phyloP scores from a whole-genome alignment of 2,329 filamentous ascomycete genomes.

The Nigrospora sphaerica region DNA sequence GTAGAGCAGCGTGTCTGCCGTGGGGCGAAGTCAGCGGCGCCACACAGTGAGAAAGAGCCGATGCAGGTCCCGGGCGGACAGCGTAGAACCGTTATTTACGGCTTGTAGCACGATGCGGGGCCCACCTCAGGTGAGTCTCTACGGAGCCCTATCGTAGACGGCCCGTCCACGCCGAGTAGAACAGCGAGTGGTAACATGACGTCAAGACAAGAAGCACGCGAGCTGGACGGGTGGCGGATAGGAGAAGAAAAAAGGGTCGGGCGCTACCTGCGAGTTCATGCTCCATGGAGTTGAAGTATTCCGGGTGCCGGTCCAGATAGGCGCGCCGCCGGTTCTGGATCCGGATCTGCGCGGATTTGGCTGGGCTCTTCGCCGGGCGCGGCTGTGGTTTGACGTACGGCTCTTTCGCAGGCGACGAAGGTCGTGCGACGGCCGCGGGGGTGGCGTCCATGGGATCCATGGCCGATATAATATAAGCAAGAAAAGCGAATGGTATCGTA shows the following conservation, averaged over 20 bases:
- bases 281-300: slow-evolving; percentile 57
- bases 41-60: too few relatives aligned
- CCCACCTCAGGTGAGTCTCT: too few relatives aligned
- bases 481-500: too few relatives aligned
- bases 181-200: too few relatives aligned
- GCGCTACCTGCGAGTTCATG: slow-evolving; percentile 48
- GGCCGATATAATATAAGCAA: too few relatives aligned
- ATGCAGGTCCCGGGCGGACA: too few relatives aligned
- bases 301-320: slow-evolving; percentile 65
- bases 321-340: slow-evolving; percentile 71
- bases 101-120: too few relatives aligned
- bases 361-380: slow-evolving; percentile 33
- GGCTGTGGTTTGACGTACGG: slow-evolving; percentile 32
- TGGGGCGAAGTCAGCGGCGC: neutral
- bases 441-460: too few relatives aligned
- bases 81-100: too few relatives aligned
- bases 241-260: neutral
- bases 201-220: too few relatives aligned
- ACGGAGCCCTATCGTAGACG: too few relatives aligned
- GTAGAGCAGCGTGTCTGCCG: slow-evolving; percentile 69
- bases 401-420: neutral
- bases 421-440: neutral
- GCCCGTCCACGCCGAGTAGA: too few relatives aligned
- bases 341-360: slow-evolving; percentile 39
- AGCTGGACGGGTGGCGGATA: neutral